Conservation (phyloP, 176 grass and related monocot species). For the Tillandsia fasciculata region DNA sequence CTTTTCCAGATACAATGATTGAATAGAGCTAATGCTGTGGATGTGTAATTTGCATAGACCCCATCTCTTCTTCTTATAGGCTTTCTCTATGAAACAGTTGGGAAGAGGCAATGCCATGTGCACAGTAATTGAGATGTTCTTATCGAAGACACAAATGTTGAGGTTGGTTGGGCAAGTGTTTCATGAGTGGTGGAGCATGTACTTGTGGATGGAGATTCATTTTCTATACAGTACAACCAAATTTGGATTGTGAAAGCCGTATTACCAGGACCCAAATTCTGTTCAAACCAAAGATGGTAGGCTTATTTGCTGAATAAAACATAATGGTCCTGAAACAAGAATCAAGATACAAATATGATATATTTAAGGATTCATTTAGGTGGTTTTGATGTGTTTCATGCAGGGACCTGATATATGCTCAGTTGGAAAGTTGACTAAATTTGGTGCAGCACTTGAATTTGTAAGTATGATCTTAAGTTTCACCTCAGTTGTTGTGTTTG, state of each 20-base stretch:
- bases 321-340: too few species aligned
- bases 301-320: too few species aligned
- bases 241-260: not conserved
- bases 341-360: too few species aligned
- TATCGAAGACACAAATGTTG: slow-evolving; percentile 24
- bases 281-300: too few species aligned
- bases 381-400: too few species aligned
- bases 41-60: not conserved
- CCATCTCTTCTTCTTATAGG: not conserved
- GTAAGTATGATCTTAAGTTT: too few species aligned
- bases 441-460: too few species aligned
- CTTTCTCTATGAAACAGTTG: slow-evolving; percentile 7
- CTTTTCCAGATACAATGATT: not conserved
- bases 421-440: too few species aligned
- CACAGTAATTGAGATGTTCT: slow-evolving; percentile 4
- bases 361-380: too few species aligned
- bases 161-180: slow-evolving; percentile 17
- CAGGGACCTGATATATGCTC: too few species aligned
- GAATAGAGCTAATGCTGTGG: not conserved
- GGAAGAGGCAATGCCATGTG: slow-evolving; percentile 32
- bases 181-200: not conserved
- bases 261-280: too few species aligned
- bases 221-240: not conserved
- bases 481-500: too few species aligned
- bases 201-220: not conserved